Base-by-base conservation (phyloP, 441 rosid genomes). In the Bruguiera hainesii region DNA sequence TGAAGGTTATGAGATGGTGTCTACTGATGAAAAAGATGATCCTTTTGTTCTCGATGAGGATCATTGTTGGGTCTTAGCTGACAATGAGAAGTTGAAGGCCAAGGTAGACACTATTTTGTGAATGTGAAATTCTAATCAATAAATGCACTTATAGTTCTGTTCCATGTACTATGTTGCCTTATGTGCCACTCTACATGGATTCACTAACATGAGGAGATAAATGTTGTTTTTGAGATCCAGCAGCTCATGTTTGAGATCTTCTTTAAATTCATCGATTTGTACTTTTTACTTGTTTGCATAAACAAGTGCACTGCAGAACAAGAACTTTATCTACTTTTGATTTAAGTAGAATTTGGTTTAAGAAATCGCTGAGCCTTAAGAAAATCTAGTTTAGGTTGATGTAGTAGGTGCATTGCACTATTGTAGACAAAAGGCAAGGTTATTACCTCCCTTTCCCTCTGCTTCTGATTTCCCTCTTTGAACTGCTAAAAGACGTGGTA, bases 1-100 rank as follows among this genome's bases (percentile, higher is more conserved):
- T 6, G 95, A 87, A 87, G 98, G 99, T 60, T 79, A 80, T 69
- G 95, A 95, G 83, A 90, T 95, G 98, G 89, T 73, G 46, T 95
- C 99, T 26, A 78, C 75, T 33, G 80, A 87, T 61, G 82, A 84
- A 70, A 86, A 87, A 67, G 98, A 95, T 20, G 85, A 89, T 71
- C 87, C 98, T 63, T 92, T 95, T 81, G 78, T 87, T 77, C 89
- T 95, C 29, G 85, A 87, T 7, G 81, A 78, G 72, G 90, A 87
- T 71, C 83, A 89, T 56, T 95, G 98, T 65, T 92, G 99, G 99
- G 90, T 95, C 42, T 64, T 85, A 78, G 95, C 92, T 71, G 97
- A 90, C 76, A 89, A 95, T 71, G 85, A 85, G 50, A 81, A 81
- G 48, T 63, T 89, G 79, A 84, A 84, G 76, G 82, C 93, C 70